Evolutionary conservation across 2,329 filamentous ascomycete genomes (phyloP).

Genomic region (Epichloe glyceriae): DNA sequence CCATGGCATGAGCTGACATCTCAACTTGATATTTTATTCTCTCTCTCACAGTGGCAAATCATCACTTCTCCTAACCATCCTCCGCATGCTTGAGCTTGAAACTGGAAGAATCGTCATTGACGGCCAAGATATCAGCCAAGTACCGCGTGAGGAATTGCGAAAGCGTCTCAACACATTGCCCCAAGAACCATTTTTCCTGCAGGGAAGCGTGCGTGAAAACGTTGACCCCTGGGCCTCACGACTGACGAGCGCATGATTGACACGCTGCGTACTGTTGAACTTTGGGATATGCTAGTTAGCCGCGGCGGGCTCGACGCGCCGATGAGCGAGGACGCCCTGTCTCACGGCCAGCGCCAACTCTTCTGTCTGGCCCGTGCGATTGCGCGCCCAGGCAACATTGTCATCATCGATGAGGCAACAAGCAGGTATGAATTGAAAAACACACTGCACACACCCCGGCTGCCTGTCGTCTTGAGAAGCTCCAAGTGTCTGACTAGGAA

Average conservation of each 20-base stretch:
- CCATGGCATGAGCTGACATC: neutral
- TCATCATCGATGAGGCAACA: conserved; percentile 27
- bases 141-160: conserved; percentile 13
- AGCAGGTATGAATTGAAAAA: conserved; percentile 10
- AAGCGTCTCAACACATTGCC: conserved; percentile 29
- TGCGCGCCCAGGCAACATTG: conserved; percentile 20
- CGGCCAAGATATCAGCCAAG: conserved; percentile 20
- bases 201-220: conserved; percentile 35
- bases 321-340: conserved; percentile 20
- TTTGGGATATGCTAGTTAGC: conserved; percentile 27
- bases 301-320: conserved; percentile 24
- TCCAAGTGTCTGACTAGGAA: neutral
- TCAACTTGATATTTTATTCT: neutral
- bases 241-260: conserved; percentile 28
- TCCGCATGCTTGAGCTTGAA: conserved; percentile 33
- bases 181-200: conserved; percentile 38
- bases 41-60: conserved; percentile 16
- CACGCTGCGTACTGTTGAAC: conserved; percentile 30
- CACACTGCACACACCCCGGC: neutral
- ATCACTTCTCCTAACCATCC: conserved; percentile 27
- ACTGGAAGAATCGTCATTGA: conserved; percentile 31
- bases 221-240: conserved; percentile 25
- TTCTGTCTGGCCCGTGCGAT: conserved; percentile 25
- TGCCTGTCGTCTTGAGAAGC: neutral
- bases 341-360: conserved; percentile 32